Percentiles rank a stretch among this genome's conserved stretches.
Conservation (phyloP, 108 stramenopile genomes). For the Aurantiochytrium sp. region DNA sequence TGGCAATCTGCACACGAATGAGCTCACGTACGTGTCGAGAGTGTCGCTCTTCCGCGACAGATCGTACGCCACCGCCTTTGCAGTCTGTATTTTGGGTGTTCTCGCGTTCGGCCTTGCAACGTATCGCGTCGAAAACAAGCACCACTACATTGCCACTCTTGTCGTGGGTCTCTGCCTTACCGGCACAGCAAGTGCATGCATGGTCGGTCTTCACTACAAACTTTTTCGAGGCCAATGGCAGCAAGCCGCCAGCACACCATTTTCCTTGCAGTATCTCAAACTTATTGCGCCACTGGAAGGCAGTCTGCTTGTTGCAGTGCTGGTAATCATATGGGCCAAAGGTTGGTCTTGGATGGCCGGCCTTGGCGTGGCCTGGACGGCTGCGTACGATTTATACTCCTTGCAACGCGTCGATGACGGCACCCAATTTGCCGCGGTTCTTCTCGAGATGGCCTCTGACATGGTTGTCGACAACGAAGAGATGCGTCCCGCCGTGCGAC, state of each 20-base stretch:
- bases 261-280: not conserved
- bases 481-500: not conserved
- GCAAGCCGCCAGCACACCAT: not conserved
- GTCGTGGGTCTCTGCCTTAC: not conserved
- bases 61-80: not conserved
- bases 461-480: not conserved
- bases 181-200: not conserved
- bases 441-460: slow-evolving; percentile 4
- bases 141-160: not conserved
- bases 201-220: not conserved
- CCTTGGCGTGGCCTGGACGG: not conserved
- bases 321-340: not conserved
- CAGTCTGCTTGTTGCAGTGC: not conserved
- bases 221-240: not conserved
- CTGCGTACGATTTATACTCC: not conserved
- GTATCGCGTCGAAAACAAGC: not conserved
- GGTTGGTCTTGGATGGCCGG: not conserved
- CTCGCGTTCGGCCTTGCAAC: not conserved
- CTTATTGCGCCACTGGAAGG: not conserved
- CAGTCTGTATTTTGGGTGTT: not conserved
- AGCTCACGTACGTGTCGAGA: not conserved
- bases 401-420: not conserved
- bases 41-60: not conserved
- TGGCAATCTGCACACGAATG: not conserved
- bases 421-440: not conserved